Base-by-base conservation (phyloP, 495 filamentous ascomycete genomes). In the Barbatosphaeria neglecta region DNA sequence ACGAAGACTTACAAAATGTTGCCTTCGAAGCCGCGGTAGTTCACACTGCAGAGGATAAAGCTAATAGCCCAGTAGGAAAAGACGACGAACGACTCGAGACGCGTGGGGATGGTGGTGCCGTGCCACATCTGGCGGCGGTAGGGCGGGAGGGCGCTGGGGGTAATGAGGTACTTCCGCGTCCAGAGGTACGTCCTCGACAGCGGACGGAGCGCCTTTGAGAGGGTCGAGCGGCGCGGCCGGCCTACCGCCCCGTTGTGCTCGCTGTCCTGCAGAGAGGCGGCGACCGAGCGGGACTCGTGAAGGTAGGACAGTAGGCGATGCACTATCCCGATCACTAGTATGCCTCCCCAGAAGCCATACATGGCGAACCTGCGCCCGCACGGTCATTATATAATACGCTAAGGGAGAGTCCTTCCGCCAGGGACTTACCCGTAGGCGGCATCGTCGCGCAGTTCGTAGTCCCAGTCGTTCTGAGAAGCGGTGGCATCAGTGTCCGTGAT, bases 41-140 rank as follows among this genome's bases (percentile, higher is more conserved):
- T 59, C n/a, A 66, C 48, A 8, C 55, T 47, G 27, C 60, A 72
- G 0, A 73, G 43, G 2, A 64, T 20, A 15, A 59, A 60, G 44
- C 61, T 73, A 7, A 73, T 22, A 0, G 62, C n/a, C 64, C 68
- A 73, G 43, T 68, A 74, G 2, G 63, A 49, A 2, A 50, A 7
- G 2, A 72, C 57, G 6, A 65, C 50, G 3, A 76, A 43, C 2
- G 60, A 57, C 23, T 73, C 67, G 0, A 62, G n/a, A 8, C 27
- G 8, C 9, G 27, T 31, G 8, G 27, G 8, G 9, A 31, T 31
- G 8, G 27, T 31, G 8, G 27, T 10, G 15, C 15, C 9, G 7
- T 31, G 15, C 9, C 9, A 8, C 27, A 8, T 31, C 15, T 31
- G 8, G 15, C 7, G 27, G 15, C 8, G 8, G 15, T 31, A 31